Percentiles rank a stretch among this genome's conserved stretches.
Evolutionary conservation across 768 basidiomycete genomes (phyloP).

Genomic region (Kondoa subrosea): DNA sequence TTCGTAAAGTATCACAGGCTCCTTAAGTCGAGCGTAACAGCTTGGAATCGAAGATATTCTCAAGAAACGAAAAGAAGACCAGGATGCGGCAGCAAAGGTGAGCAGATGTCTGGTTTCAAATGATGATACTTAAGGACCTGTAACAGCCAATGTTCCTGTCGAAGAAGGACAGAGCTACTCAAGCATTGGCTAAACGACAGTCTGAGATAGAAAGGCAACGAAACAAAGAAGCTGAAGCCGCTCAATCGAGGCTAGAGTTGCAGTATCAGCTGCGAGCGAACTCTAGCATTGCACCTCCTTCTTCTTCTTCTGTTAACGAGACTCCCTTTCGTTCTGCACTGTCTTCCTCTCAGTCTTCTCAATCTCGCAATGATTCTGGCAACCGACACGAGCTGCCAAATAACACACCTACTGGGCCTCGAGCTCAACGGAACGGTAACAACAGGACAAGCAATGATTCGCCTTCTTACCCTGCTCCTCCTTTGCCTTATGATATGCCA

Average conservation of each 20-base stretch:
- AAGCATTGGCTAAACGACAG: neutral
- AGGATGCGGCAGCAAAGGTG: neutral
- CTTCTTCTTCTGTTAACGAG: too few species aligned
- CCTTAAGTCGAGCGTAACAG: neutral
- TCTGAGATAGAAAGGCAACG: neutral
- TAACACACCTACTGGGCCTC: neutral
- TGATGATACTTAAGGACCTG: too few species aligned
- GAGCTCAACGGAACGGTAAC: neutral
- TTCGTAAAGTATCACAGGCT: neutral
- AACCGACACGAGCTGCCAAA: neutral
- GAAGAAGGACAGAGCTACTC: conserved; percentile 1
- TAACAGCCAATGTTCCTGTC: conserved; percentile 1
- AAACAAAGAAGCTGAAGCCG: neutral
- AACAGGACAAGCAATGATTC: neutral
- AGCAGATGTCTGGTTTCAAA: neutral
- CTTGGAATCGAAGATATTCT: neutral
- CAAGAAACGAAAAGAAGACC: neutral
- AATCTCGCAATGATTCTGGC: neutral
- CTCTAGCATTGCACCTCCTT: neutral
- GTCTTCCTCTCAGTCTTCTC: neutral
- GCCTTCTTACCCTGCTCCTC: neutral
- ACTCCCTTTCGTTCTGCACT: too few species aligned
- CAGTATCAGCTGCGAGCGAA: neutral
- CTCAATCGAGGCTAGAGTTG: neutral
- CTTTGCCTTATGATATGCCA: neutral